Evolutionary conservation across 2,329 filamentous ascomycete species (phyloP).

Genomic region (Xylaria sp.): DNA sequence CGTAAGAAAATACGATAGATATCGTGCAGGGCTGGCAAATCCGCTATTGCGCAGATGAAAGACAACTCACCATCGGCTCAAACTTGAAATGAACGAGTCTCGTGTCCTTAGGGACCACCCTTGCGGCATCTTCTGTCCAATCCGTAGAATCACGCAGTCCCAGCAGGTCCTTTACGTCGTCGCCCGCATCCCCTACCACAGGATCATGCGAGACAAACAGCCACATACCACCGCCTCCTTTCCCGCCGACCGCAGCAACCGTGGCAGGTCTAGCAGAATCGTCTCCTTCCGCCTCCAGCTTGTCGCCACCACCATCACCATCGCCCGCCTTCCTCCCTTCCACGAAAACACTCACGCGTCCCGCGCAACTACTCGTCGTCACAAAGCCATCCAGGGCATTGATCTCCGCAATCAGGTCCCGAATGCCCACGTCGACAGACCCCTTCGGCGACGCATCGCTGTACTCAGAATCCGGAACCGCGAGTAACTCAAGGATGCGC

Average conservation of each 20-base stretch:
- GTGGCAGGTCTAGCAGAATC: conserved; percentile 45
- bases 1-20: conserved; percentile 5
- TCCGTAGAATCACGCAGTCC: conserved; percentile 51
- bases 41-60: neutral
- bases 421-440: conserved; percentile 81
- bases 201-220: conserved; percentile 88
- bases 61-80: conserved; percentile 83
- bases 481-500: conserved; percentile 77
- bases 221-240: conserved; percentile 87
- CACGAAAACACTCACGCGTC: conserved; percentile 86
- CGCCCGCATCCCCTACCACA: conserved; percentile 52
- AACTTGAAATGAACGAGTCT: conserved; percentile 87
- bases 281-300: conserved; percentile 28
- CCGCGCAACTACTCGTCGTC: conserved; percentile 93
- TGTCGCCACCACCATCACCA: conserved; percentile 6
- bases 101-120: conserved; percentile 47
- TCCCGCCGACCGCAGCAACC: conserved; percentile 77
- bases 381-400: conserved; percentile 80
- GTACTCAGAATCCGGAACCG: conserved; percentile 76
- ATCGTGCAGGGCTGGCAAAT: neutral
- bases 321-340: conserved; percentile 73
- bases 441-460: conserved; percentile 90
- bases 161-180: conserved; percentile 40
- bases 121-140: conserved; percentile 40
- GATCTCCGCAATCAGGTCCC: conserved; percentile 80